Percentiles rank a stretch among this genome's conserved stretches.
Conservation (phyloP, 768 basidiomycete genomes). For the Amanita inopinata region DNA sequence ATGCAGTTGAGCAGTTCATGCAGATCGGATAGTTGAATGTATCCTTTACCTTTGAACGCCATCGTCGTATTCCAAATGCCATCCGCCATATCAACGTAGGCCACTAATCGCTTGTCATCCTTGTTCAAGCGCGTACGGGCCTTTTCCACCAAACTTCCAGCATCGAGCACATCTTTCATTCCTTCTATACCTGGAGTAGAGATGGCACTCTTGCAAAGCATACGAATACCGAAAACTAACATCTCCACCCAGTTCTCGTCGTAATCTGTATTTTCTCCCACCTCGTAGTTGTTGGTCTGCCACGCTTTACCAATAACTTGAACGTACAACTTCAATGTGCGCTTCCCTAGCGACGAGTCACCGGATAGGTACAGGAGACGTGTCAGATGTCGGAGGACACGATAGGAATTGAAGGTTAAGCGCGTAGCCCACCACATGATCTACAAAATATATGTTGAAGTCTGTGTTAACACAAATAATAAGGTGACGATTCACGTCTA, state of each 20-base stretch:
- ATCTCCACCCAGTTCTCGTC: slow-evolving; percentile 71
- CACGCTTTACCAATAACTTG: slow-evolving; percentile 79
- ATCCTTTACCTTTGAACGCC: slow-evolving; percentile 51
- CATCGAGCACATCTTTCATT: slow-evolving; percentile 53
- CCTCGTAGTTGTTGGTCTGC: slow-evolving; percentile 41
- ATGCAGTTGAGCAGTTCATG: neutral
- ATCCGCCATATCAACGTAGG: slow-evolving; percentile 54
- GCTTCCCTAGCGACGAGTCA: slow-evolving; percentile 53
- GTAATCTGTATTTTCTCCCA: slow-evolving; percentile 44
- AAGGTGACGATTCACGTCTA: slow-evolving; percentile 49
- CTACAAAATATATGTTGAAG: slow-evolving; percentile 23
- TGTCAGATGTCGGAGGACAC: slow-evolving; percentile 77
- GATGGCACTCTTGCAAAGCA: slow-evolving; percentile 51
- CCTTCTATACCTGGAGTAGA: slow-evolving; percentile 21
- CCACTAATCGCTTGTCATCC: slow-evolving; percentile 42
- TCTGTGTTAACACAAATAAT: slow-evolving; percentile 1
- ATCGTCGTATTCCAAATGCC: slow-evolving; percentile 68
- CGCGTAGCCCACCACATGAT: slow-evolving; percentile 92
- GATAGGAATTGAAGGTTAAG: slow-evolving; percentile 87
- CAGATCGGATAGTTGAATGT: neutral
- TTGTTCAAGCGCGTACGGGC: slow-evolving; percentile 45
- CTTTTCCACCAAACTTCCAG: slow-evolving; percentile 47
- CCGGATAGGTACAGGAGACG: slow-evolving; percentile 57
- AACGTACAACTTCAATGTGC: slow-evolving; percentile 72
- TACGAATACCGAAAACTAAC: slow-evolving; percentile 64